Evolutionary conservation across 176 grass and related monocot species (phyloP), one percentile per base, ranked within the genome.

Genomic region (Urochloa ruziziensis): DNA sequence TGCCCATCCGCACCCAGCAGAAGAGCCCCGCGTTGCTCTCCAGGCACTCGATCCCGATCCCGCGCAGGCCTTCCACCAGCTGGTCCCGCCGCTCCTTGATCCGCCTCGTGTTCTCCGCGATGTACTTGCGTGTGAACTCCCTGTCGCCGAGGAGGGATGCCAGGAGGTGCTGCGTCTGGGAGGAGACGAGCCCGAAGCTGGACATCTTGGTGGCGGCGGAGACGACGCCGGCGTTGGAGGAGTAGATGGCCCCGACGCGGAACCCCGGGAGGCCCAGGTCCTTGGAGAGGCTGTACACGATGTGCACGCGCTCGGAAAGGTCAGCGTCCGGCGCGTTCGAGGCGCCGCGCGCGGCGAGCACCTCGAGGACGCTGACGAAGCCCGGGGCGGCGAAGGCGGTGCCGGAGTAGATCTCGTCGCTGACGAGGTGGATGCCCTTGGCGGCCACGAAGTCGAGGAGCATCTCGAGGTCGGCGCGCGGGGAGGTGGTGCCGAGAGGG

Each of bases 191-290:
- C 3, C 96, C 96, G 69, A 98, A 98, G 82, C 96, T 98, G 2
- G 96, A 98, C 96, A 98, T 98, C 87, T 98, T 98, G 73, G 96
- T 98, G 2, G 96, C 92, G 12, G 96, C 89, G 23, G 92, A 89
- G 9, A 95, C 89, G 10, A 98, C 93, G 24, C 46, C 80, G 15
- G 84, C 35, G 88, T 98, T 93, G 34, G 54, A 23, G 10, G 96
- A 98, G 84, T 98, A 95, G 70, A 98, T 90, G 47, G 96, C 96
- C 52, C 93, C 96, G 1, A 95, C 90, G 4, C 96, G 96, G 79
- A 98, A 98, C 0, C 96, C 96, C 0, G 96, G 96, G 19, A 98
- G 96, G 62, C 96, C 96, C 5, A 98, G 96, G 74, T 93, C 96
- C 62, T 98, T 98, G 39, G 96, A 98, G 13, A 98, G 83, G 91